Conservation (phyloP, 1,284 basidiomycete species). For the Microbotryum lychnidis-dioicae region DNA sequence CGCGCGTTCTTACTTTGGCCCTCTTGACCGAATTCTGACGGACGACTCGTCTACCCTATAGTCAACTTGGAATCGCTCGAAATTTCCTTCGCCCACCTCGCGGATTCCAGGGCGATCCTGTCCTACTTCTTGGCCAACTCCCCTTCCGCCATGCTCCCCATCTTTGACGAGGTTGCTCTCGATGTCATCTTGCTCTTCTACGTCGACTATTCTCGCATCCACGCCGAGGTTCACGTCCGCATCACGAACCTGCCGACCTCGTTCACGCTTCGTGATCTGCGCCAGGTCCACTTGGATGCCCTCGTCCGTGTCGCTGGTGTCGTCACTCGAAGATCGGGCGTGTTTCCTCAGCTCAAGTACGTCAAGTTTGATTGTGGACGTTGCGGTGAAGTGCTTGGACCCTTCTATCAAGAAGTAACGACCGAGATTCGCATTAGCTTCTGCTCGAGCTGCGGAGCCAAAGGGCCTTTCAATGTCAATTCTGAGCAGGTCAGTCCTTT, state of each 20-base stretch:
- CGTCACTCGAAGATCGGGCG: slow-evolving; percentile 90
- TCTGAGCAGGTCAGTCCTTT: slow-evolving; percentile 67
- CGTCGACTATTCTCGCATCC: slow-evolving; percentile 91
- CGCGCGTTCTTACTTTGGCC: not conserved
- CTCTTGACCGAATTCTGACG: not conserved
- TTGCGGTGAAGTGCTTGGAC: slow-evolving; percentile 84
- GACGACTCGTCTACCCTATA: slow-evolving; percentile 37
- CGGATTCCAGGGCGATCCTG: slow-evolving; percentile 81
- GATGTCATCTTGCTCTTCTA: slow-evolving; percentile 92
- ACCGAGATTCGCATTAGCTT: slow-evolving; percentile 90
- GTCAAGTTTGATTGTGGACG: slow-evolving; percentile 97
- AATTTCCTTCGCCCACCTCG: slow-evolving; percentile 88
- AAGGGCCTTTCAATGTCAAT: slow-evolving; percentile 93
- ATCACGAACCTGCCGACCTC: slow-evolving; percentile 87
- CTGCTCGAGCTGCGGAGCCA: slow-evolving; percentile 86
- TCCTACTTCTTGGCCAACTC: slow-evolving; percentile 96
- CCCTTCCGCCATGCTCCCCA: slow-evolving; percentile 80
- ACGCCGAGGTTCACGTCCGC: slow-evolving; percentile 95
- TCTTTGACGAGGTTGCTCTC: slow-evolving; percentile 93
- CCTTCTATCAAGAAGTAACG: slow-evolving; percentile 94
- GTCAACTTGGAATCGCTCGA: slow-evolving; percentile 96
- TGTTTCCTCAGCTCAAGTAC: slow-evolving; percentile 98
- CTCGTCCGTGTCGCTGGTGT: slow-evolving; percentile 93
- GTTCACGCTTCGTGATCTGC: slow-evolving; percentile 83
- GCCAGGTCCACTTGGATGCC: slow-evolving; percentile 85